Evolutionary conservation across 768 basidiomycete species (phyloP), one percentile per base, ranked within the genome.

Genomic region (Phanerodontia chrysosporium): DNA sequence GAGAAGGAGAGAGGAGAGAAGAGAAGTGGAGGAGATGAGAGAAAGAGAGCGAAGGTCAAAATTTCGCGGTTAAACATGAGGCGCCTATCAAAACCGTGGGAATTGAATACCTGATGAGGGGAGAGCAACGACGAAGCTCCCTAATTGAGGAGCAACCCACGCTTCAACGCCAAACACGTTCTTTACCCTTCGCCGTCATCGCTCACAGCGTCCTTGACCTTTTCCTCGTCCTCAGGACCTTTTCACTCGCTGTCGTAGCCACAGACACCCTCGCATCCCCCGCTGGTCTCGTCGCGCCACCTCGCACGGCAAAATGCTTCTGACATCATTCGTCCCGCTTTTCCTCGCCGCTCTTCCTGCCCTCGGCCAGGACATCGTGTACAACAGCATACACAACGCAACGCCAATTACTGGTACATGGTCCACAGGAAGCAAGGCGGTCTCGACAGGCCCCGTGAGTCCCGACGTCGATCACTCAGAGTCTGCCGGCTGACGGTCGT

Each of bases 371-470:
- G 61, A 66, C 46, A 80, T 82, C 58, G 58, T 63, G 0, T 84
- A 74, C 67, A 70, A 81, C 66, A 0, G 67, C 1, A 66, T 55
- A 0, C 85, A 88, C 71, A 95, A 95, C 70, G 76, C 82, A 2
- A 92, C 92, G 0, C 49, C 74, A 56, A 75, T 98, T 52, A 62
- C 67, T 29, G 96, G 96, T 0, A 95, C 94, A 12, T 98, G 96
- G 96, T 81, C 81, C 51, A 87, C 92, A 36, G 92, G 92, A 21
- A 85, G 83, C 66, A 78, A 80, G 64, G 77, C 80, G 29, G 95
- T 98, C 28, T 21, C 79, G 21, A 96, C 96, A 7, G 96, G 96
- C 28, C 13, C 85, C 10, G 95, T 96, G 66, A 75, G 94, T 87
- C 4, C 21, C 48, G 8, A 6, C 57, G 58, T 16, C n/a, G 2